These are phyloP conservation scores for Kockiozyma suomiensis DNA, from an alignment of 805 yeast genomes.

Conservation along the genomic window DNA sequence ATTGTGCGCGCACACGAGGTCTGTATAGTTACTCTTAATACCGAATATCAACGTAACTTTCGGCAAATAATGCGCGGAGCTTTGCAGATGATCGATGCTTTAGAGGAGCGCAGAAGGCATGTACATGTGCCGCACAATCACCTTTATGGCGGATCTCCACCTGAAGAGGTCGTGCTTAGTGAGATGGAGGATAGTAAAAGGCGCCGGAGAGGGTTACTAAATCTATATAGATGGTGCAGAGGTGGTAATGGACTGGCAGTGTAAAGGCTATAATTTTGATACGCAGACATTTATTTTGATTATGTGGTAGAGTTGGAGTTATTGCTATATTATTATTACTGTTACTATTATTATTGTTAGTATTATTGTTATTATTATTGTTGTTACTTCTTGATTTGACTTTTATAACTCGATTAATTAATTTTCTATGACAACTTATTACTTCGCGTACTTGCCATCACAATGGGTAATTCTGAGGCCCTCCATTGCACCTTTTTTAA, in stretches of 20 bases:
- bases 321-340: no score
- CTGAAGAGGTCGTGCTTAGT: constrained; percentile 35
- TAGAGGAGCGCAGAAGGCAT: constrained; percentile 24
- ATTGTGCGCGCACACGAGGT: constrained; percentile 42
- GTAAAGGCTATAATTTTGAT: constrained; percentile 5
- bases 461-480: constrained; percentile 36
- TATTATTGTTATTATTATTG: neutral
- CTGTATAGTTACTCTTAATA: constrained; percentile 40
- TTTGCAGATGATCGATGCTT: constrained; percentile 35
- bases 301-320: no score
- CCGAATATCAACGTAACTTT: constrained; percentile 41
- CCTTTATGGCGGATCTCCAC: constrained; percentile 28
- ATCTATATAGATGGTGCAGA: constrained; percentile 44
- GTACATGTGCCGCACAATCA: constrained; percentile 26
- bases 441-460: neutral
- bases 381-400: neutral
- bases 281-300: no score
- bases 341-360: neutral
- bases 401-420: neutral
- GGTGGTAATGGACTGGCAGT: constrained; percentile 47
- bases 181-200: constrained; percentile 35
- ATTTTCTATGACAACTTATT: neutral
- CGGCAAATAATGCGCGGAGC: constrained; percentile 41
- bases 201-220: constrained; percentile 41
- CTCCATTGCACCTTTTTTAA: constrained; percentile 40